Evolutionary conservation across 2,329 filamentous ascomycete species (phyloP).

Genomic region (Aspergillus calidoustus): DNA sequence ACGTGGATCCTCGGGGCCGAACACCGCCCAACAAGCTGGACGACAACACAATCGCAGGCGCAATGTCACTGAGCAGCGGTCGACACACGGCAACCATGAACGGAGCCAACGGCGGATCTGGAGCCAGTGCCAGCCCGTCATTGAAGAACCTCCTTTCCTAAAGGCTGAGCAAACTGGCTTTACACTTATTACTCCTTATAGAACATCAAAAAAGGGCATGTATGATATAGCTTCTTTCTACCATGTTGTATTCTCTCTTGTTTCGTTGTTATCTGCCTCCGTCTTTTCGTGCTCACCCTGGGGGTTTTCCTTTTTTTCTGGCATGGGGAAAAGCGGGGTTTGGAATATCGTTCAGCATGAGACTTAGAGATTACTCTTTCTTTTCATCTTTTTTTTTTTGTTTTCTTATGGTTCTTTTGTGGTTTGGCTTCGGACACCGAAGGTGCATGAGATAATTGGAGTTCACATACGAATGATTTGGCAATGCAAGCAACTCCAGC

Average conservation of each 20-base stretch:
- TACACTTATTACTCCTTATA: constrained; percentile 1
- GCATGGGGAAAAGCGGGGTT: constrained; percentile 22
- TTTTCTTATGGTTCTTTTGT: constrained; percentile 5
- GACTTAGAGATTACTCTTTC: constrained; percentile 16
- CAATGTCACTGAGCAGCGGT: constrained; percentile 32
- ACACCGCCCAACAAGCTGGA: constrained; percentile 38
- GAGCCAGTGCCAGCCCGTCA: constrained; percentile 78
- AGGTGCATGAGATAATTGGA: constrained; percentile 13
- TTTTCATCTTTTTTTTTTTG: constrained; percentile 4
- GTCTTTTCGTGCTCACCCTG: neutral
- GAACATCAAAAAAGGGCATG: constrained; percentile 14
- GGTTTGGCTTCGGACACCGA: neutral
- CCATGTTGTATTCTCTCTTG: constrained; percentile 10
- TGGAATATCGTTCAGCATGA: constrained; percentile 21
- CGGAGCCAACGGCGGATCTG: constrained; percentile 44
- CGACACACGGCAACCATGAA: constrained; percentile 32
- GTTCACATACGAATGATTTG: constrained; percentile 1
- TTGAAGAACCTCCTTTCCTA: constrained; percentile 73
- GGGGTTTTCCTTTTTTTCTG: constrained; percentile 12
- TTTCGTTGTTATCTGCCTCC: constrained; percentile 1
- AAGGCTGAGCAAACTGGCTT: constrained; percentile 24
- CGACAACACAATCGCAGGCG: constrained; percentile 30
- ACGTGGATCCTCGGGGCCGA: constrained; percentile 40
- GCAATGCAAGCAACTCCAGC: neutral
- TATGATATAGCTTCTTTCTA: constrained; percentile 23